Evolutionary conservation across 306 rosid genomes (phyloP).

Genomic region (Sesbania bispinosa): DNA sequence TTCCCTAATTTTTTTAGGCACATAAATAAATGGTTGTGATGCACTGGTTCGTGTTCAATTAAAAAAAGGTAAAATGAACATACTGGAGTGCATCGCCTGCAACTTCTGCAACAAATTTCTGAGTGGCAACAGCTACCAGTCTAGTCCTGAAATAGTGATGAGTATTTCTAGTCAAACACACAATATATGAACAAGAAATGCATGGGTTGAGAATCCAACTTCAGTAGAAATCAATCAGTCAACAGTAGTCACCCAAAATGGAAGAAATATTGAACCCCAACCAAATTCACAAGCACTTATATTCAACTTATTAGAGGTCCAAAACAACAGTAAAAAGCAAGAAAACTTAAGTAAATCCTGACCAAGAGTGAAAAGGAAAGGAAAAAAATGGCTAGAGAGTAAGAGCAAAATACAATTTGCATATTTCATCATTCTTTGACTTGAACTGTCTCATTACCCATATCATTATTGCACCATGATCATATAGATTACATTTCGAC

Average conservation of each 20-base stretch:
- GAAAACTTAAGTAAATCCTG: not conserved
- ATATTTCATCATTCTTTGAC: too few relatives aligned
- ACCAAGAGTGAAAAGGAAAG: not conserved
- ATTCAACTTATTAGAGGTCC: not conserved
- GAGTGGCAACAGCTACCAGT: constrained; percentile 82
- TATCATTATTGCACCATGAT: too few relatives aligned
- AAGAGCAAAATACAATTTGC: not conserved
- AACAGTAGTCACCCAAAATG: constrained; percentile 8
- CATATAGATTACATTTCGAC: too few relatives aligned
- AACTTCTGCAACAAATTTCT: constrained; percentile 85
- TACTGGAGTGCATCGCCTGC: constrained; percentile 76
- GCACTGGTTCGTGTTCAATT: not conserved
- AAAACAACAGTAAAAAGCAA: not conserved
- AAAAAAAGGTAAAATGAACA: constrained; percentile 15
- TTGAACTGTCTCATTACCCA: too few relatives aligned
- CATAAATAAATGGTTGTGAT: not conserved
- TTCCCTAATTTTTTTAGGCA: not conserved
- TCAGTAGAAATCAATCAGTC: not conserved
- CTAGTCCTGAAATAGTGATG: constrained; percentile 52
- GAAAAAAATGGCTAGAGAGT: not conserved
- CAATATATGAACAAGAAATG: not conserved
- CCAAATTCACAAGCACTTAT: not conserved
- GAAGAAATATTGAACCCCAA: not conserved
- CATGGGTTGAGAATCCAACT: not conserved
- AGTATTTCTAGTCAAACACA: too few relatives aligned